These are phyloP conservation scores for Neurospora terricola DNA, from an alignment of 495 filamentous ascomycete genomes.

Conservation along the genomic window DNA sequence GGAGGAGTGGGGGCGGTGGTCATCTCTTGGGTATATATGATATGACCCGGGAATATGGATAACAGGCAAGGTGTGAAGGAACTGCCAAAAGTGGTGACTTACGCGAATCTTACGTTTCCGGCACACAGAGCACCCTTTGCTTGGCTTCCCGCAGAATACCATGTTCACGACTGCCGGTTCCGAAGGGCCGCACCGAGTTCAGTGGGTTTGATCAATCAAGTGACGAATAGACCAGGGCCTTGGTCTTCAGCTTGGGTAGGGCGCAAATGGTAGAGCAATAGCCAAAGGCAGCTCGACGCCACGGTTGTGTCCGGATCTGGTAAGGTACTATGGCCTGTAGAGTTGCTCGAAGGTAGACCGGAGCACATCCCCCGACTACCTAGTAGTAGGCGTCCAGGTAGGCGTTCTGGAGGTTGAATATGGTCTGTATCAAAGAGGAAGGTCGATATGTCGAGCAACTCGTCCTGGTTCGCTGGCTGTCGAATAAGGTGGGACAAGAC, in stretches of 20 bases:
- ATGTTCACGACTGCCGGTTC: constrained; percentile 35
- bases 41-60: not conserved
- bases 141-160: constrained; percentile 67
- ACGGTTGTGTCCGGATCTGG: not conserved
- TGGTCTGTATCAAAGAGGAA: not conserved
- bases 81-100: constrained; percentile 5
- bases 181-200: not conserved
- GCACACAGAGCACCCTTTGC: constrained; percentile 58
- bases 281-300: not conserved
- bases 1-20: not conserved
- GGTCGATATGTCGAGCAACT: not conserved
- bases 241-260: not conserved
- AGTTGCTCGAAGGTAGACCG: not conserved
- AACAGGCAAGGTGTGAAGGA: not conserved
- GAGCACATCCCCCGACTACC: not conserved
- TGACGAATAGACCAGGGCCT: not conserved
- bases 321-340: not conserved
- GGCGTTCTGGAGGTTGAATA: not conserved
- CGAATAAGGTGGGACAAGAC: not conserved
- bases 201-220: not conserved
- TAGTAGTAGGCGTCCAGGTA: not conserved
- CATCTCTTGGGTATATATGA: not conserved
- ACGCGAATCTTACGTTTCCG: constrained; percentile 41
- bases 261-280: not conserved
- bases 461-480: not conserved